A percentile compares a stretch with the other conserved stretches of the same genome.
Evolutionary conservation across 805 yeast species (phyloP).

Genomic region (Nakazawaea pomicola): DNA sequence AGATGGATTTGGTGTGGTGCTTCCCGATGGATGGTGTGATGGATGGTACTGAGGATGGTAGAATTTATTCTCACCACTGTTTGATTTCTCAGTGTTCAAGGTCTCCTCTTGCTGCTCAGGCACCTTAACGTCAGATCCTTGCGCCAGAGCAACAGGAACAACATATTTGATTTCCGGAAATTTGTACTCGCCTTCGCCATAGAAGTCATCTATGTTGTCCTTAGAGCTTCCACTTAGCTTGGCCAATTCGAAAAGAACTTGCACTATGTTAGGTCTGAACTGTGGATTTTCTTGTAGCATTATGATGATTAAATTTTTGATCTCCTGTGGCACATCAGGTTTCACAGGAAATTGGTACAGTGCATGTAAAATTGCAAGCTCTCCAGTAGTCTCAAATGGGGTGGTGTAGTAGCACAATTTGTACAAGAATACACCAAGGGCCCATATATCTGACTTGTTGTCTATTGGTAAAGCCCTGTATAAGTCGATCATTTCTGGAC

Average conservation of each 20-base stretch:
- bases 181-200: conserved; percentile 27
- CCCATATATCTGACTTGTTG: conserved; percentile 95
- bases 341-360: conserved; percentile 67
- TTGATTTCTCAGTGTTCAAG: conserved; percentile 12
- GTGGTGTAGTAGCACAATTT: conserved; percentile 90
- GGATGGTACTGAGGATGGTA: conserved; percentile 10
- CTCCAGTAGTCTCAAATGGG: conserved; percentile 82
- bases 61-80: conserved; percentile 3
- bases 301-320: conserved; percentile 71
- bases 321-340: conserved; percentile 66
- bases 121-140: conserved; percentile 26
- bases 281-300: conserved; percentile 81
- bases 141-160: conserved; percentile 37
- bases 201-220: conserved; percentile 34
- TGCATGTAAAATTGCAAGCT: conserved; percentile 81
- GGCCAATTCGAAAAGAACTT: conserved; percentile 62
- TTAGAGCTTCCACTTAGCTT: conserved; percentile 49
- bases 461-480: conserved; percentile 80
- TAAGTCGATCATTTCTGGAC: conserved; percentile 95
- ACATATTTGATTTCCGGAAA: conserved; percentile 37
- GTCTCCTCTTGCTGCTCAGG: conserved; percentile 36
- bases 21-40: conserved; percentile 2
- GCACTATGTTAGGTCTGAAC: conserved; percentile 82
- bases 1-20: background rate
- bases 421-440: conserved; percentile 86